A percentile compares a stretch with the other conserved stretches of the same genome.
Evolutionary conservation across 2,329 filamentous ascomycete genomes (phyloP).

Genomic region (Monosporascus sp.): DNA sequence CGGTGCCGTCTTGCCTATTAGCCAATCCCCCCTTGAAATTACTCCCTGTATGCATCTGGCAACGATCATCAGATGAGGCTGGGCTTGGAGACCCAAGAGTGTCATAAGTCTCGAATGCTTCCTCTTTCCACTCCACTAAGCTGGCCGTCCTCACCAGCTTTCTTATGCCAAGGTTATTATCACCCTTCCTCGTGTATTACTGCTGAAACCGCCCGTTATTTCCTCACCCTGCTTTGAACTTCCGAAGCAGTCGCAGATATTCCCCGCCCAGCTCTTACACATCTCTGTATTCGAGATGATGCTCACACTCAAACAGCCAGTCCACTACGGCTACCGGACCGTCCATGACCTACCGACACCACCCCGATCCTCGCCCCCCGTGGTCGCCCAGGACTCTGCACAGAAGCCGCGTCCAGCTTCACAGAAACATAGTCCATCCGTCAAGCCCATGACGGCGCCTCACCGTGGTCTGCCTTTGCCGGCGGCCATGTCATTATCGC

Average conservation of each 20-base stretch:
- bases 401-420: conserved; percentile 36
- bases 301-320: conserved; percentile 58
- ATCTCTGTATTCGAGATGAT: conserved; percentile 38
- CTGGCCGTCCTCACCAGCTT: conserved; percentile 34
- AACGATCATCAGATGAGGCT: conserved; percentile 31
- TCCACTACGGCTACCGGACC: conserved; percentile 53
- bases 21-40: conserved; percentile 19
- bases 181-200: conserved; percentile 17
- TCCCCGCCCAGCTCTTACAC: conserved; percentile 17
- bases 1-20: conserved; percentile 17
- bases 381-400: conserved; percentile 42
- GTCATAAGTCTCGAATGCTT: conserved; percentile 31
- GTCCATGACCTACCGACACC: conserved; percentile 59
- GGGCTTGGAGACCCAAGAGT: conserved; percentile 28
- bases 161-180: conserved; percentile 34
- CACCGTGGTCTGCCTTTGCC: conserved; percentile 66
- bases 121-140: conserved; percentile 26
- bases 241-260: conserved; percentile 17
- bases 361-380: conserved; percentile 51
- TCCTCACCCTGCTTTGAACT: conserved; percentile 7
- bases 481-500: conserved; percentile 58
- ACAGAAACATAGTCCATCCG: conserved; percentile 41
- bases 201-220: background rate
- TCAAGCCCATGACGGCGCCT: conserved; percentile 61
- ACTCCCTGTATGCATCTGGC: conserved; percentile 27